Evolutionary conservation across 495 filamentous ascomycete genomes (phyloP), one percentile per base, ranked within the genome.

Genomic region (Xylaria scruposa): DNA sequence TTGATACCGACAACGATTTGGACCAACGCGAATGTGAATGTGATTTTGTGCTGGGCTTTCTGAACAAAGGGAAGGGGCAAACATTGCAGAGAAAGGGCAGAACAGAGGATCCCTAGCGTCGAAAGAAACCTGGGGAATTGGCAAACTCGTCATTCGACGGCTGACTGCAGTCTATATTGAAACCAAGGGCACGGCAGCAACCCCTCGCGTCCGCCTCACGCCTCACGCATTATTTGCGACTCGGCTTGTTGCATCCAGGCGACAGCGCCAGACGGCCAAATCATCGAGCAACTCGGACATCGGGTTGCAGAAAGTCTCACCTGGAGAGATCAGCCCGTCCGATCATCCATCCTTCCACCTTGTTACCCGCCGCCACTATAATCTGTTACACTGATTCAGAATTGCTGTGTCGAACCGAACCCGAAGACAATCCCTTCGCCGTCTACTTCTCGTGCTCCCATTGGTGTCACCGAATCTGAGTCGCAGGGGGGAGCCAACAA

Each of bases 311-410:
- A 73, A 76, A 67, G 75, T 77, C 77, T 79, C 73, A 77, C 74
- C 46, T 76, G 71, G 74, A 76, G 62, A 49, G 31, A 67, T 72
- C 53, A 46, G 56, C 65, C 56, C 68, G 67, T 71, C 70, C 67
- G 38, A 74, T 72, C 58, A 64, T 71, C 65, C 65, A 68, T 58
- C 31, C 42, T 63, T 75, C 73, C 71, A 68, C 73, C 62, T 70
- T 68, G 67, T 70, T 70, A 46, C 73, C 60, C 46, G 74, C 73
- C 70, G 72, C 73, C 72, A 73, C 74, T 70, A 61, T 42, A 54
- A 54, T 33, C 68, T 68, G 77, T 79, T 70, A 73, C 76, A 79
- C 77, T 73, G 76, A 79, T 76, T 70, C 71, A 79, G 63, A 75
- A 72, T 56, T 76, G 70, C 67, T 72, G 75, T 68, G 75, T 77